phyloP scores from a whole-genome alignment of 495 filamentous ascomycete species.

The Massariosphaeria phaeospora region DNA sequence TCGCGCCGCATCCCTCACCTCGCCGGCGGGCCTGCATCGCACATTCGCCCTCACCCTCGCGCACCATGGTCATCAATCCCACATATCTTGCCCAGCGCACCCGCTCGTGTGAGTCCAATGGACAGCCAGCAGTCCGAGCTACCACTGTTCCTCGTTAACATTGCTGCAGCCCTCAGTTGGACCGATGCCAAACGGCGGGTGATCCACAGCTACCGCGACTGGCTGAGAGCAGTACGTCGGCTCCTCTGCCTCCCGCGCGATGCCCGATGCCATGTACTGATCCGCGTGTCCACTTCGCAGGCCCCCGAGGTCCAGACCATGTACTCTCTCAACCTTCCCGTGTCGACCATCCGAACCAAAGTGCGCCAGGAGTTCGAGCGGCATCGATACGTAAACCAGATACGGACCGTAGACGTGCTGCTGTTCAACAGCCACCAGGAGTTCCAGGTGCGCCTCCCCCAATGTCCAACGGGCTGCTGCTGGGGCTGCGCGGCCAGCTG shows the following conservation, averaged over 20 bases:
- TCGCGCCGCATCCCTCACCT: no score
- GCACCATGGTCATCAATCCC: slow-evolving; percentile 74
- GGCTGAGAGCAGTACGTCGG: slow-evolving; percentile 81
- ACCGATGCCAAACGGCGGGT: slow-evolving; percentile 76
- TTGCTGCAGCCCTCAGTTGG: slow-evolving; percentile 71
- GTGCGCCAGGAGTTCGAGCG: slow-evolving; percentile 96
- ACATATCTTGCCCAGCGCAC: slow-evolving; percentile 88
- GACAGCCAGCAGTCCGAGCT: not conserved
- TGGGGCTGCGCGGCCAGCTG: not conserved
- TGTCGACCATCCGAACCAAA: slow-evolving; percentile 84
- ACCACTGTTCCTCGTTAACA: slow-evolving; percentile 1
- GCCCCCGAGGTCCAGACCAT: slow-evolving; percentile 93
- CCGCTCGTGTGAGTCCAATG: slow-evolving; percentile 62
- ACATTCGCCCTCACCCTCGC: slow-evolving; percentile 9
- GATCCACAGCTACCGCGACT: slow-evolving; percentile 80
- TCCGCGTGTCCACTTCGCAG: no score
- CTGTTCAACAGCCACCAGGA: slow-evolving; percentile 82
- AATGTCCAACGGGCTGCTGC: not conserved
- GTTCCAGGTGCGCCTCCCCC: slow-evolving; percentile 59
- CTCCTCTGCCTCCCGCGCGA: not conserved
- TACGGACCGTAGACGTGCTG: slow-evolving; percentile 81
- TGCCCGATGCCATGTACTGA: no score
- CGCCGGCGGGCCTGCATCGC: no score
- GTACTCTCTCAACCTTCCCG: slow-evolving; percentile 86
- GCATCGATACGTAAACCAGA: slow-evolving; percentile 86